A percentile compares a stretch with the other conserved stretches of the same genome.
phyloP scores from a whole-genome alignment of 2,329 filamentous ascomycete genomes.

The Fusarium proliferatum region DNA sequence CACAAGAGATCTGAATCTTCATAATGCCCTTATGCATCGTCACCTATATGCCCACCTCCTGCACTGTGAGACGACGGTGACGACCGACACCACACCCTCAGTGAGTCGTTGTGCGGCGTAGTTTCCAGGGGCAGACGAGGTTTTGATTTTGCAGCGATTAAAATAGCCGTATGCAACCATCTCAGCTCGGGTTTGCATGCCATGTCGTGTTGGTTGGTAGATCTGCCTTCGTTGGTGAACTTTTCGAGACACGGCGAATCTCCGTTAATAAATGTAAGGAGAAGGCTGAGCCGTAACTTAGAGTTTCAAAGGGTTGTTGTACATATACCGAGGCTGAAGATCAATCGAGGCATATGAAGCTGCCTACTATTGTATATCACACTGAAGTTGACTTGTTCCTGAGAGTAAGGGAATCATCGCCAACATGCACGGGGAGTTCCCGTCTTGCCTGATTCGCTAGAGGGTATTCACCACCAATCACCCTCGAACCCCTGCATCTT shows the following conservation, averaged over 20 bases:
- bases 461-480: slow-evolving; percentile 13
- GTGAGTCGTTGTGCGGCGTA: neutral
- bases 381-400: neutral
- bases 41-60: neutral
- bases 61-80: slow-evolving; percentile 4
- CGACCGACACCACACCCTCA: slow-evolving; percentile 1
- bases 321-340: slow-evolving; percentile 4
- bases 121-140: slow-evolving; percentile 13
- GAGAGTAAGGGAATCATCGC: neutral
- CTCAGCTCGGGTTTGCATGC: slow-evolving; percentile 21
- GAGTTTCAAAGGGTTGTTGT: neutral
- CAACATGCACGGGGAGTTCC: neutral
- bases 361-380: neutral
- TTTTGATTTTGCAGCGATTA: neutral
- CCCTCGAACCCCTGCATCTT: slow-evolving; percentile 11
- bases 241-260: slow-evolving; percentile 9
- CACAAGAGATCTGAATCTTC: neutral
- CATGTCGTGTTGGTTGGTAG: neutral
- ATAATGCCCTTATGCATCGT: slow-evolving; percentile 3
- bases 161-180: slow-evolving; percentile 29
- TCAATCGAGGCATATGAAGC: slow-evolving; percentile 14
- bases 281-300: neutral
- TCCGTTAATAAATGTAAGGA: slow-evolving; percentile 1
- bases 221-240: neutral
- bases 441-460: slow-evolving; percentile 1